Percentiles rank a stretch among this genome's conserved stretches.
Evolutionary conservation across 345 rosid species (phyloP).

Genomic region (Pugionium dolabratum): DNA sequence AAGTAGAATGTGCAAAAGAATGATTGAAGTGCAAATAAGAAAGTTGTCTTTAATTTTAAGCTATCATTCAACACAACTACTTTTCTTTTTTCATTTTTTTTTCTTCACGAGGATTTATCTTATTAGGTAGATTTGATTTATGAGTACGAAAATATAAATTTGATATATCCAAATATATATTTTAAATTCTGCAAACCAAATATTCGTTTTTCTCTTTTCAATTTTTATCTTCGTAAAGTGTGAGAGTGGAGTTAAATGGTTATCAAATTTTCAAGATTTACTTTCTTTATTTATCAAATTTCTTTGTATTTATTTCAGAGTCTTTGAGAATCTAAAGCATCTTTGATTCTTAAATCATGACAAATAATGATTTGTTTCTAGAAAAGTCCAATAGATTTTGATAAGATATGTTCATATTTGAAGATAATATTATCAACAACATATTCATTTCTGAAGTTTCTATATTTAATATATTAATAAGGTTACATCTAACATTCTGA

Average conservation of each 20-base stretch:
- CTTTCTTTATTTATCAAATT: background rate
- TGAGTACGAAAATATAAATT: conserved; percentile 3
- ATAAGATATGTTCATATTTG: conserved; percentile 12
- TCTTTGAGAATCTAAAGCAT: conserved; percentile 11
- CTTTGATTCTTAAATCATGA: conserved; percentile 17
- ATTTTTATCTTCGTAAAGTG: conserved; percentile 1
- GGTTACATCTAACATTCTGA: background rate
- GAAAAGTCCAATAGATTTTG: conserved; percentile 14
- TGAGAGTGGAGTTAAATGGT: background rate
- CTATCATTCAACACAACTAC: conserved; percentile 35
- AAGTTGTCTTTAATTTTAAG: conserved; percentile 31
- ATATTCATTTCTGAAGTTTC: background rate
- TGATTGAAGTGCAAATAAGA: conserved; percentile 46
- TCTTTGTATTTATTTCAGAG: background rate
- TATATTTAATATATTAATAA: background rate
- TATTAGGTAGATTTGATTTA: conserved; percentile 33
- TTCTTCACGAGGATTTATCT: background rate
- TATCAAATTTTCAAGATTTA: background rate
- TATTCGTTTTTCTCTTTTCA: conserved; percentile 9
- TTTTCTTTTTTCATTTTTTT: conserved; percentile 17
- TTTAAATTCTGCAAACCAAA: conserved; percentile 1
- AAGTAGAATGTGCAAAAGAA: conserved; percentile 38
- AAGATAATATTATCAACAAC: background rate
- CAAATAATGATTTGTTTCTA: conserved; percentile 23
- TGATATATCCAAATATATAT: conserved; percentile 6